Evolutionary conservation across 192 early-diverging fungal genomes (phyloP).

Genomic region (Chytriomyces hyalinus): DNA sequence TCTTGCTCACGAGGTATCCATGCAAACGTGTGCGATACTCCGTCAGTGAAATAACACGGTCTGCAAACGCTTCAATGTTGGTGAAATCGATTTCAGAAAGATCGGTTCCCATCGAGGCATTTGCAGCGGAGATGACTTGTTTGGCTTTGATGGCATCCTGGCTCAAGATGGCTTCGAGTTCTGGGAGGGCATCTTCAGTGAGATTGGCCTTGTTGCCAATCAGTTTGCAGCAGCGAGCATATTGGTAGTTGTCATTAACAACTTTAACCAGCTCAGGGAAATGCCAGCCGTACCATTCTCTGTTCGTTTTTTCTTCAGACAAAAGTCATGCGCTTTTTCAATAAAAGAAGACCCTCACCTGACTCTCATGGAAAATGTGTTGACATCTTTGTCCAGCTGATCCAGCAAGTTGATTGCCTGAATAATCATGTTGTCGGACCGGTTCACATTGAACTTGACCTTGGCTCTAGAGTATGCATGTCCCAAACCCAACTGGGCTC

Average conservation of each 20-base stretch:
- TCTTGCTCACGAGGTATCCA: conserved; percentile 91
- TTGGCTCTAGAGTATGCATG: conserved; percentile 98
- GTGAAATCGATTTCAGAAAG: conserved; percentile 94
- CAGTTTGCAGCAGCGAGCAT: conserved; percentile 85
- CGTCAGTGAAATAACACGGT: conserved; percentile 85
- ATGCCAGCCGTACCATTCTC: conserved; percentile 99
- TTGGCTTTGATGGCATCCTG: conserved; percentile 81
- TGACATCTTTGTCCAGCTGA: conserved; percentile 99
- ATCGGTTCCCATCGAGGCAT: conserved; percentile 97
- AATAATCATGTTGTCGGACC: conserved; percentile 93
- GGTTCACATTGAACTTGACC: conserved; percentile 99
- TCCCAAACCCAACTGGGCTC: conserved; percentile 95
- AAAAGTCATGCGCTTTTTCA: too few species aligned
- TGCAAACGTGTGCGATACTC: conserved; percentile 95
- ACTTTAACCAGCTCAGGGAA: conserved; percentile 99
- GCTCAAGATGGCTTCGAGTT: conserved; percentile 76
- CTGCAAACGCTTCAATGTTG: conserved; percentile 93
- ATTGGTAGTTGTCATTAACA: conserved; percentile 89
- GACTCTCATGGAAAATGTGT: conserved; percentile 95
- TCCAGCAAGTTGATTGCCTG: conserved; percentile 86
- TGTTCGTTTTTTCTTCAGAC: conserved; percentile 30
- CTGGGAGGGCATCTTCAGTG: conserved; percentile 74
- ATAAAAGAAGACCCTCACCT: conserved; percentile 31
- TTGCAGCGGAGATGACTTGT: conserved; percentile 91
- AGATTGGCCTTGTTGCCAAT: conserved; percentile 94